Base-by-base conservation (phyloP, 108 stramenopile genomes). In the Cylindrotheca fusiformis region DNA sequence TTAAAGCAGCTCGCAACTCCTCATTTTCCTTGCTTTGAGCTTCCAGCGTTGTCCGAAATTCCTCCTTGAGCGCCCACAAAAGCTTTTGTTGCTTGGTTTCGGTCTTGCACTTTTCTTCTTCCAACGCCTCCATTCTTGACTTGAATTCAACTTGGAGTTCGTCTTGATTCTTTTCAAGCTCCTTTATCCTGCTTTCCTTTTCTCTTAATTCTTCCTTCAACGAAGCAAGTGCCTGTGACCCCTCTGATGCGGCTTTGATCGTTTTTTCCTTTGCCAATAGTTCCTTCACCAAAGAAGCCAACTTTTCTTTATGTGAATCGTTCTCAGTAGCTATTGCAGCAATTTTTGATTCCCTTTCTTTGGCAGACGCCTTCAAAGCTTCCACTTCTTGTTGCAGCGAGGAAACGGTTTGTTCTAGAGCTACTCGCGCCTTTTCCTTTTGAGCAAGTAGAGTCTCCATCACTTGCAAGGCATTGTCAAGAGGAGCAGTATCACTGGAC, bases 401-500 rank as follows among this genome's bases (percentile, higher is more conserved):
- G 10, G 6, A 10, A 6, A 41, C 6, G 36, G 6, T 14, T 41
- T 41, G 10, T 41, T 14, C 10, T 6, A 41, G 36, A 6, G 36
- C 36, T 10, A 10, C 14, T 6, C 36, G 14, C 14, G 24, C 63
- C 20, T 63, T 41, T 17, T 24, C 51, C 25, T 52, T 63, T 63
- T 52, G 51, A 1, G 63, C 51, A 21, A 63, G 22, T 24, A 63
- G 25, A 3, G 48, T 47, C 25, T 63, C 63, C 51, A 63, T 52
- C 12, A 63, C 63, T 52, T 63, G 63, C 51, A 63, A 27, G 30
- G 63, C 63, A 8, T 47, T 63, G 30, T 63, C 63, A 5, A 63
- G 51, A 6, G 6, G 36, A 14, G 36, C 10, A 6, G 14, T 14
- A 41, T 6, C 14, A 41, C 10, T 6, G 6, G 36, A 41, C 14